Evolutionary conservation across 2,329 filamentous ascomycete species (phyloP), one percentile per base, ranked within the genome.

Genomic region (Shiraia bambusicola): DNA sequence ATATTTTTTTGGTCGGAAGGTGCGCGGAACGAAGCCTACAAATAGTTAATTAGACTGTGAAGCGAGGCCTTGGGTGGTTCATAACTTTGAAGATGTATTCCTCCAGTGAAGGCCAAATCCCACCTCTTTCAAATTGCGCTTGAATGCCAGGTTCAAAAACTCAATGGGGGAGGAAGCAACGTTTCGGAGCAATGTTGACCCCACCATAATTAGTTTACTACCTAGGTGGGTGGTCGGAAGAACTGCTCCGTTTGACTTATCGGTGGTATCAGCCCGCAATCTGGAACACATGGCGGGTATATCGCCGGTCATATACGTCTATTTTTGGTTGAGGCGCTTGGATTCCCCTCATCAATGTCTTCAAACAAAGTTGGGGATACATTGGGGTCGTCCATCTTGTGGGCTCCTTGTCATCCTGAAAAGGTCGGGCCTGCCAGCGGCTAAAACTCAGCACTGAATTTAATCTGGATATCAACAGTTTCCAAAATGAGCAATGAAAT

Each of bases 401-500:
- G 41, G 46, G 37, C 42, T 19, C 24, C 31, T 34, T 30, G 30
- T 40, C 31, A 27, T 16, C 31, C 28, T 35, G 25, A 24, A 48
- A 61, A 50, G 52, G 49, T 44, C 34, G 32, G 31, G 17, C 13
- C 28, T 37, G 19, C 48, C 31, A 34, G 34, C 22, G 17, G 24
- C 25, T 31, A 14, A 13, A 24, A 34, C 14, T 22, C 12, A 13
- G 14, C 28, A 16, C n/a, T 4, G 12, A 14, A 15, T 17, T 16
- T 26, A 8, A 19, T 19, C 25, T 22, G 25, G 22, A 44, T 13
- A 24, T 24, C 17, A 19, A 35, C 34, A 27, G 34, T n/a, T 34
- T 37, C 28, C 33, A 56, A 31, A 14, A 65, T 64, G 61, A 40
- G 40, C 31, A 62, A 40, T 42, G 61, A 65, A 42, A 48, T 64